A percentile compares a stretch with the other conserved stretches of the same genome.
Conservation (phyloP, 1,139 yeast genomes). For the Martiniozyma asiatica region DNA sequence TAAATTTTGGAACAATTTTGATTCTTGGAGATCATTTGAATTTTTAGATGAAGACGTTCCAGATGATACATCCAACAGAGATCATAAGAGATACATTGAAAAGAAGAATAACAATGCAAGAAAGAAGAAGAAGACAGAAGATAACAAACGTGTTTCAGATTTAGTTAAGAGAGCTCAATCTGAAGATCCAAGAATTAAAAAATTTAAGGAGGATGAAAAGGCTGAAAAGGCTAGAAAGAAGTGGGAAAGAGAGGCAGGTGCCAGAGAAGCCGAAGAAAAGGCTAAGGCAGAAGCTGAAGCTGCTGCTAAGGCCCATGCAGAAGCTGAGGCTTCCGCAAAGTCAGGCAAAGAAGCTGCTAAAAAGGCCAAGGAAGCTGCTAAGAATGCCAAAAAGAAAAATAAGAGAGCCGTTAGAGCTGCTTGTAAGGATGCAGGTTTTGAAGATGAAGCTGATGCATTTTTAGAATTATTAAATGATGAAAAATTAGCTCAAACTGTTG, state of each 20-base stretch:
- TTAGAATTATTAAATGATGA: too few relatives aligned
- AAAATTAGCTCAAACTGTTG: too few relatives aligned
- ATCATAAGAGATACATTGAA: slow-evolving; percentile 96
- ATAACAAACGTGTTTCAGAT: slow-evolving; percentile 79
- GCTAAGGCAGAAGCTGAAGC: slow-evolving; percentile 74
- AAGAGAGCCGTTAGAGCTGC: slow-evolving; percentile 82
- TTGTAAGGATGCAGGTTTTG: slow-evolving; percentile 72
- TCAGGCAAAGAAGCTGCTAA: slow-evolving; percentile 56
- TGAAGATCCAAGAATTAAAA: slow-evolving; percentile 90
- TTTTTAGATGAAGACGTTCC: slow-evolving; percentile 99
- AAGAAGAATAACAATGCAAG: slow-evolving; percentile 95
- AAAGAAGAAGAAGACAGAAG: slow-evolving; percentile 96
- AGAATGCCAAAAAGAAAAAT: slow-evolving; percentile 94
- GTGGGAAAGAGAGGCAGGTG: slow-evolving; percentile 98
- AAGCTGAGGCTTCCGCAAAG: slow-evolving; percentile 57
- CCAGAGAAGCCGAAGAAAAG: slow-evolving; percentile 90
- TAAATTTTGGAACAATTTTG: slow-evolving; percentile 87
- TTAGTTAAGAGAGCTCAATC: slow-evolving; percentile 77
- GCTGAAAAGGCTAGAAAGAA: slow-evolving; percentile 88
- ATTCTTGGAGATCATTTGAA: slow-evolving; percentile 98
- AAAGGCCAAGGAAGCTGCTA: slow-evolving; percentile 96
- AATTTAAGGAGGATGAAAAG: slow-evolving; percentile 89
- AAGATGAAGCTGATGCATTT: too few relatives aligned
- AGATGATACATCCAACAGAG: slow-evolving; percentile 98
- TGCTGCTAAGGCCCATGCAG: slow-evolving; percentile 68